Base-by-base conservation (phyloP, 495 filamentous ascomycete genomes). In the Penicillium daleae region DNA sequence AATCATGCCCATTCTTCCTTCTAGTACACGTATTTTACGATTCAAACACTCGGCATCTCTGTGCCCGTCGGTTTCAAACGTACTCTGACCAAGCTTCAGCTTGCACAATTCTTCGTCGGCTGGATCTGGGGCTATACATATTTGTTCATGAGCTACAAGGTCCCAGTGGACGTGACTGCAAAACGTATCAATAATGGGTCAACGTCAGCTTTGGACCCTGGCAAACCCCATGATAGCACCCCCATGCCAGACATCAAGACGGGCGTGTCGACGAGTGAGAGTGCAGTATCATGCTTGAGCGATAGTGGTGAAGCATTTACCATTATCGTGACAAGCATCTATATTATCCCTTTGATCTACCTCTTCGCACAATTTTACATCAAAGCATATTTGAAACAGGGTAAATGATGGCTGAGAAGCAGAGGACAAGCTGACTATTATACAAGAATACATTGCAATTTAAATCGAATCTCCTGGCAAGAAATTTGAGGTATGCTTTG, bases 1-100 rank as follows among this genome's bases (percentile, higher is more conserved):
- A n/a, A 24, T 8, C 35, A 17, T 51, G 12, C 26, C 17, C n/a
- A 4, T 21, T 21, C 27, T 9, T 8, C 19, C 15, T 50, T 57
- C 24, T 26, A 68, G 66, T 68, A 68, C 32, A 39, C 48, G 22
- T 68, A 68, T 17, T 68, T 68, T 24, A 57, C 66, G 21, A 29
- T 68, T 9, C 66, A 65, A 46, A 62, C 55, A 26, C 59, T 68
- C 21, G 56, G 62, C 5, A 51, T 65, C 27, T 52, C 40, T 22
- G 44, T 68, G 6, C 33, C 62, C 0, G 55, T 56, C 31, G 17
- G 33, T 12, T 50, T 65, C 5, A 68, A 68, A 37, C 66, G 66
- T 29, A 42, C 58, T 39, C 29, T 68, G 24, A 68, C 66, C 2
- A 61, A 33, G 2, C 54, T 68, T 49, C 66, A 68, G 50, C 64